phyloP scores from a whole-genome alignment of 495 filamentous ascomycete genomes.

The Hyaloscypha variabilis region DNA sequence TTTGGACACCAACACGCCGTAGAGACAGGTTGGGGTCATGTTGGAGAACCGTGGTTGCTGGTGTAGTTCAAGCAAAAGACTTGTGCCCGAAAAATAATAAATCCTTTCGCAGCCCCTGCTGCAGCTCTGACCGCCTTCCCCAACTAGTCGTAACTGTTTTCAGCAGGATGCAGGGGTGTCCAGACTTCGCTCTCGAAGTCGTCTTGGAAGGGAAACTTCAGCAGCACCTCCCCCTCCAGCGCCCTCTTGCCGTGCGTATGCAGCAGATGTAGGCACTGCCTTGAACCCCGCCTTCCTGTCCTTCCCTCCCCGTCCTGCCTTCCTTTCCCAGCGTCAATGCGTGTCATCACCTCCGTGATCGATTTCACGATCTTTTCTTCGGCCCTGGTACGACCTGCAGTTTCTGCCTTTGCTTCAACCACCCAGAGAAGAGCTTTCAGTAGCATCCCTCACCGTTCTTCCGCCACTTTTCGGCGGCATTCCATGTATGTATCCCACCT shows the following conservation, averaged over 20 bases:
- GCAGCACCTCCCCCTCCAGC: not conserved
- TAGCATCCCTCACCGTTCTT: constrained; percentile 19
- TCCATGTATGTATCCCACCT: constrained; percentile 18
- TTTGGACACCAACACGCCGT: constrained; percentile 27
- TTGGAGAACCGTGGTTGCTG: constrained; percentile 30
- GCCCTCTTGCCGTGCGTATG: not conserved
- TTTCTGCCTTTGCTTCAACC: constrained; percentile 19
- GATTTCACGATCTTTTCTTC: constrained; percentile 31
- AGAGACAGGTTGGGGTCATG: constrained; percentile 17
- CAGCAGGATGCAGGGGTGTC: not conserved
- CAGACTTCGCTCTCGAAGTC: not conserved
- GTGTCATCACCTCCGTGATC: constrained; percentile 26
- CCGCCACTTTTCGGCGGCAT: constrained; percentile 5
- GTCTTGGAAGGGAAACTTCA: not conserved
- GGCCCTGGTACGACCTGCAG: constrained; percentile 21
- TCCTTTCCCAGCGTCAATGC: constrained; percentile 25
- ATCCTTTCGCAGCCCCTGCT: no score
- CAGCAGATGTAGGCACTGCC: not conserved
- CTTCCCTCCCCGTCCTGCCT: constrained; percentile 17
- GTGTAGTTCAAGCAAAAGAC: not conserved
- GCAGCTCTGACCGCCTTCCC: constrained; percentile 1
- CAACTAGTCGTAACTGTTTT: constrained; percentile 2
- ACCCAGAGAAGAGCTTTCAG: constrained; percentile 28
- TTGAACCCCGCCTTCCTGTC: constrained; percentile 23
- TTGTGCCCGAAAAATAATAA: constrained; percentile 11